Conservation (phyloP, 2,329 filamentous ascomycete genomes). For the Massarina eburnea region DNA sequence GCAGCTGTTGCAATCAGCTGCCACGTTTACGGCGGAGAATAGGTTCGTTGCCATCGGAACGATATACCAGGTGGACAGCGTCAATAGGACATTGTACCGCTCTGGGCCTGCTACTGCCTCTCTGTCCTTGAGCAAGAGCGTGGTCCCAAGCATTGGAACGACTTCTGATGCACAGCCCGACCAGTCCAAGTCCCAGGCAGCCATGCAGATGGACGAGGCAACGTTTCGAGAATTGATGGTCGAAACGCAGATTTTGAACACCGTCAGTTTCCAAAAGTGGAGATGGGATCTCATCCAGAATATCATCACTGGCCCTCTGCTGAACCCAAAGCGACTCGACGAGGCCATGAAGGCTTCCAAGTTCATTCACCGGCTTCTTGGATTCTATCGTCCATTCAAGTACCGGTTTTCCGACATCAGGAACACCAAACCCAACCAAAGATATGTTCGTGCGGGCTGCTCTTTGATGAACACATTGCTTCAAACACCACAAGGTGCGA, state of each 20-base stretch:
- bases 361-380: slow-evolving; percentile 91
- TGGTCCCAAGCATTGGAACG: slow-evolving; percentile 17
- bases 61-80: slow-evolving; percentile 97
- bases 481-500: slow-evolving; percentile 80
- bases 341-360: slow-evolving; percentile 94
- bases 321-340: slow-evolving; percentile 87
- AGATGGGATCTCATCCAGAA: slow-evolving; percentile 92
- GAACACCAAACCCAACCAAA: slow-evolving; percentile 90
- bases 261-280: slow-evolving; percentile 92
- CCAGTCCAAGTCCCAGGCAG: slow-evolving; percentile 56
- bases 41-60: slow-evolving; percentile 84
- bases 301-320: slow-evolving; percentile 88
- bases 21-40: slow-evolving; percentile 69
- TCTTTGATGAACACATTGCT: slow-evolving; percentile 83
- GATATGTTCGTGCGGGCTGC: slow-evolving; percentile 89
- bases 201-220: slow-evolving; percentile 64
- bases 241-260: slow-evolving; percentile 83
- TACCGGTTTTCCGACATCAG: slow-evolving; percentile 88
- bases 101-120: slow-evolving; percentile 56
- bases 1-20: slow-evolving; percentile 76
- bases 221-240: slow-evolving; percentile 65
- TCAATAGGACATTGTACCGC: slow-evolving; percentile 87
- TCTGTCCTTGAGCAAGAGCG: slow-evolving; percentile 35
- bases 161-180: slow-evolving; percentile 45
- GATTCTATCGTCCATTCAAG: slow-evolving; percentile 96